Evolutionary conservation across 1,139 yeast genomes (phyloP), one percentile per base, ranked within the genome.

Genomic region (Yamadazyma triangularis): DNA sequence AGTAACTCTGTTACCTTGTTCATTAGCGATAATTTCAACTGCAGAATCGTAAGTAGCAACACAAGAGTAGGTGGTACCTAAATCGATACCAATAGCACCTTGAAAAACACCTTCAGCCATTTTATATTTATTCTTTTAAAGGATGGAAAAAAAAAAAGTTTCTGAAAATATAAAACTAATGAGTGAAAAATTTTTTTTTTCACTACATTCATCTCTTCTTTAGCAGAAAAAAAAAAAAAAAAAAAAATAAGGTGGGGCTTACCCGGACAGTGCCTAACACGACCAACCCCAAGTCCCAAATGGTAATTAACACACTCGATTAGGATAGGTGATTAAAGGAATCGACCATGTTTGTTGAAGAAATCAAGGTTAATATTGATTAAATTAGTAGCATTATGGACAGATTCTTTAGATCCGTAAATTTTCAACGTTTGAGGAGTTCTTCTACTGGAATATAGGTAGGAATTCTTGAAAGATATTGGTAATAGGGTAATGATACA

Each of bases 51-150:
- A 77, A 60, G 77, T 81, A 40, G 86, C 89, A 48, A 81, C 89
- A 77, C 89, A 81, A 33, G 89, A 81, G 68, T 81, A 81, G 36
- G 89, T 81, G 40, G 89, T 81, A 66, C 89, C 89, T 71, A 81
- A 79, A 70, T 81, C 89, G 64, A 81, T 81, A 64, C 89, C 89
- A 50, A 81, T 76, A 61, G 88, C 87, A 81, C 95, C 95, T 81
- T 89, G 94, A 85, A 85, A 89, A 77, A 89, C 94, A 84, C 96
- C 96, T 81, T 89, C 96, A 81, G 89, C 86, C 89, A 82, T 82
- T 66, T 66, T 76, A 29, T 24, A 26, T 26, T 30, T 23, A 39
- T 19, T 28, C 28, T 42, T 35, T 24, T 28, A 30, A 30, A 38
- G 35, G 44, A 47, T 43, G 38, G 31, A 30, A 27, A 30, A 34